A percentile compares a stretch with the other conserved stretches of the same genome.
Evolutionary conservation across 2,329 filamentous ascomycete species (phyloP).

Genomic region (Verticillium albo-atrum): DNA sequence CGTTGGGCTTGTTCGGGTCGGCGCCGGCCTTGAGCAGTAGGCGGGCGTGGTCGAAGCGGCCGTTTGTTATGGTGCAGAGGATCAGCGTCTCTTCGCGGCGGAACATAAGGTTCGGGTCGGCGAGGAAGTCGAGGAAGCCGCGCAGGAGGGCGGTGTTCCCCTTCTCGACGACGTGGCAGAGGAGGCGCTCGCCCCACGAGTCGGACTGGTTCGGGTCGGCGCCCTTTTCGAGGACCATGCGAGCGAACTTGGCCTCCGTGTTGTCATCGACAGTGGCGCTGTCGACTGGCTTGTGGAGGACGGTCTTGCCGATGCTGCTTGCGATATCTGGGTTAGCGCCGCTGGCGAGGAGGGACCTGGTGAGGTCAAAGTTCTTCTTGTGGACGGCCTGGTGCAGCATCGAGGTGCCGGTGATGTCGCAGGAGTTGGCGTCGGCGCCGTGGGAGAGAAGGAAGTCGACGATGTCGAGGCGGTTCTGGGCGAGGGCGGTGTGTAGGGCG

Average conservation of each 20-base stretch:
- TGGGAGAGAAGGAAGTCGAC: slow-evolving; percentile 25
- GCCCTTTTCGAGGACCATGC: slow-evolving; percentile 2
- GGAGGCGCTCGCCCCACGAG: slow-evolving; percentile 19
- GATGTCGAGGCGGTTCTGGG: slow-evolving; percentile 23
- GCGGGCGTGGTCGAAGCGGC: slow-evolving; percentile 15
- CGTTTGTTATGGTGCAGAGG: slow-evolving; percentile 22
- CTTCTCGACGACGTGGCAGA: slow-evolving; percentile 10
- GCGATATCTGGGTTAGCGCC: slow-evolving; percentile 15
- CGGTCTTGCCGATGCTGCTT: background rate
- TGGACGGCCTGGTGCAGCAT: slow-evolving; percentile 27
- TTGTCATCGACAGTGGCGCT: slow-evolving; percentile 6
- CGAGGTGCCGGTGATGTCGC: slow-evolving; percentile 22
- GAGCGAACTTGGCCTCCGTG: slow-evolving; percentile 2
- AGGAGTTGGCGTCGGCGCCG: slow-evolving; percentile 26
- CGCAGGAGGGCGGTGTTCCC: slow-evolving; percentile 8
- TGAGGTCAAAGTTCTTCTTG: slow-evolving; percentile 16
- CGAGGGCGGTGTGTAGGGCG: slow-evolving; percentile 18
- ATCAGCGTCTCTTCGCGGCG: slow-evolving; percentile 17
- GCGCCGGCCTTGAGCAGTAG: slow-evolving; percentile 26
- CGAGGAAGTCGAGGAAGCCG: slow-evolving; percentile 10
- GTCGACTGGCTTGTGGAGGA: background rate
- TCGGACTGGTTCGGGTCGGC: slow-evolving; percentile 15
- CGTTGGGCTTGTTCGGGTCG: slow-evolving; percentile 20
- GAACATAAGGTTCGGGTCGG: slow-evolving; percentile 10
- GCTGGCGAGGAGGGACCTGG: slow-evolving; percentile 10